These are phyloP conservation scores for Penicillium dipodomyicola DNA, from an alignment of 495 filamentous ascomycete genomes.

Conservation along the genomic window DNA sequence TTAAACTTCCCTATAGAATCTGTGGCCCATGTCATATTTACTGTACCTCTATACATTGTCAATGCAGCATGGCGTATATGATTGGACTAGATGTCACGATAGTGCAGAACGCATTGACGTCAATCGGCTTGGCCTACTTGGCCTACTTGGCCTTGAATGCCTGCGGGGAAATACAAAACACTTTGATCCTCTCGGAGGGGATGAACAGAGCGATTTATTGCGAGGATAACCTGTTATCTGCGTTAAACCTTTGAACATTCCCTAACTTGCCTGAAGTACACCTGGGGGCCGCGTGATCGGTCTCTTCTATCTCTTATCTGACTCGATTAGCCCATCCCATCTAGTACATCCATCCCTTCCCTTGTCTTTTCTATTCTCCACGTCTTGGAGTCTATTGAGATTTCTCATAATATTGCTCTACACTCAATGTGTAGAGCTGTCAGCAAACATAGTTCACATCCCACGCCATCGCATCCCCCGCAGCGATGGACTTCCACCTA, in stretches of 20 bases:
- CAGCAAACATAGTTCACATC: background rate
- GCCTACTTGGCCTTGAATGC: background rate
- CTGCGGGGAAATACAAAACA: slow-evolving; percentile 5
- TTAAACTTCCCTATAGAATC: too few relatives aligned
- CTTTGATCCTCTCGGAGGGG: background rate
- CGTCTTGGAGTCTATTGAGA: background rate
- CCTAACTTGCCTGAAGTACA: background rate
- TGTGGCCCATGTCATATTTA: too few relatives aligned
- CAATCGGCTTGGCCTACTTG: slow-evolving; percentile 1
- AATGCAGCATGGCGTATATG: background rate
- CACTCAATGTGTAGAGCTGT: slow-evolving; percentile 13
- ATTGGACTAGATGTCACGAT: slow-evolving; percentile 2
- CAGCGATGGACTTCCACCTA: slow-evolving; percentile 44
- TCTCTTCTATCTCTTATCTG: background rate
- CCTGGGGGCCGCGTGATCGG: background rate
- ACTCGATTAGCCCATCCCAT: background rate
- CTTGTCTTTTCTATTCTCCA: too few relatives aligned
- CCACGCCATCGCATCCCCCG: background rate
- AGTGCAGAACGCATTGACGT: slow-evolving; percentile 3
- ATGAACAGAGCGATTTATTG: slow-evolving; percentile 3
- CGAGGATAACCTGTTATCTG: background rate
- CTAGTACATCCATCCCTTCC: background rate
- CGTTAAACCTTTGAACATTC: background rate
- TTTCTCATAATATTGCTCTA: background rate
- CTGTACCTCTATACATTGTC: too few relatives aligned